A percentile compares a stretch with the other conserved stretches of the same genome.
These are phyloP conservation scores for Lophiostoma macrostomum DNA, from an alignment of 495 filamentous ascomycete species.

Conservation along the genomic window DNA sequence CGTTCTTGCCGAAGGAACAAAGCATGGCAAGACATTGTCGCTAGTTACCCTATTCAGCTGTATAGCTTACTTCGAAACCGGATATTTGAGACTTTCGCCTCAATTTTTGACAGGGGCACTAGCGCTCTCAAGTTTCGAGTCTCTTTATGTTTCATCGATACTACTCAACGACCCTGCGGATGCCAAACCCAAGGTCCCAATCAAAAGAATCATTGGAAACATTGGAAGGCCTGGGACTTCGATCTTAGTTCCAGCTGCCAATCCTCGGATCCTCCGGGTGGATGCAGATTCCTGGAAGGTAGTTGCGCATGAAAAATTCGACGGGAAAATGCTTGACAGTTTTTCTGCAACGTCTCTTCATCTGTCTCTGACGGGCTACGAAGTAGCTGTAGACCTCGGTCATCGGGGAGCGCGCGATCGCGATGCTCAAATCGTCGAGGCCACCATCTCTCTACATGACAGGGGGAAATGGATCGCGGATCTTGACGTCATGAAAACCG, in stretches of 20 bases:
- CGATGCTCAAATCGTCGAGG: constrained; percentile 37
- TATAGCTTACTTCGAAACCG: background rate
- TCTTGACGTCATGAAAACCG: constrained; percentile 35
- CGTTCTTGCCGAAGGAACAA: too few species aligned
- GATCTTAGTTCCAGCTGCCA: background rate
- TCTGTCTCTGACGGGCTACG: constrained; percentile 41
- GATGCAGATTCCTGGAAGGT: background rate
- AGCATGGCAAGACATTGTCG: background rate
- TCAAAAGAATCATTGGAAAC: background rate
- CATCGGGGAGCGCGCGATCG: constrained; percentile 29
- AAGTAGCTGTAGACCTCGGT: constrained; percentile 30
- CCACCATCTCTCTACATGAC: constrained; percentile 38
- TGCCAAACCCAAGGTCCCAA: too few species aligned
- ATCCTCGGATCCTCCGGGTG: background rate
- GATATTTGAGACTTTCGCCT: background rate
- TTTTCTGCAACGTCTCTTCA: constrained; percentile 43
- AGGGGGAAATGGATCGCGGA: constrained; percentile 42
- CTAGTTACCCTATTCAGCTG: background rate
- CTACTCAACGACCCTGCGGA: background rate
- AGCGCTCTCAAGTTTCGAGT: background rate
- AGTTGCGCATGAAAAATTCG: background rate
- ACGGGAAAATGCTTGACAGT: constrained; percentile 18
- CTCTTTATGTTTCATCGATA: background rate
- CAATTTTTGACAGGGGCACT: background rate
- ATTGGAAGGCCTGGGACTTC: background rate